Evolutionary conservation across 2,329 filamentous ascomycete species (phyloP).

Genomic region (Karstenula rhodostoma): DNA sequence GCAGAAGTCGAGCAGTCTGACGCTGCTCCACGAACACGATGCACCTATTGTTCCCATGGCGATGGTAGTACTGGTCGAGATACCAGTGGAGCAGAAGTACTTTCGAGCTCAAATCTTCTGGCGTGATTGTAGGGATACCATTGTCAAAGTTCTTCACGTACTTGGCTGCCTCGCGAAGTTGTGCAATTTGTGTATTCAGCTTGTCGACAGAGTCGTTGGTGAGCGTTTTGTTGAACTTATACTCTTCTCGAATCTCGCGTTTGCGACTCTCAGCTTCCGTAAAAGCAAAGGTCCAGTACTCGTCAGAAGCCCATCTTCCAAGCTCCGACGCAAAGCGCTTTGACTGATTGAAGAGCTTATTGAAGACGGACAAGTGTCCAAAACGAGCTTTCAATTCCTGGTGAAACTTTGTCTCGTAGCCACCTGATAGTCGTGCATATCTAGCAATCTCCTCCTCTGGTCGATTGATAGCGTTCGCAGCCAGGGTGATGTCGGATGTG

Average conservation of each 20-base stretch:
- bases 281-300: conserved; percentile 77
- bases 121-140: conserved; percentile 46
- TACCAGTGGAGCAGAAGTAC: conserved; percentile 69
- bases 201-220: conserved; percentile 41
- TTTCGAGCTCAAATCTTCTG: conserved; percentile 72
- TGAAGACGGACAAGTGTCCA: conserved; percentile 61
- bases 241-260: conserved; percentile 65
- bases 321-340: conserved; percentile 69
- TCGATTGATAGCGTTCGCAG: conserved; percentile 66
- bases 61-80: conserved; percentile 69
- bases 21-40: conserved; percentile 88
- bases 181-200: conserved; percentile 62
- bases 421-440: conserved; percentile 62
- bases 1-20: conserved; percentile 77
- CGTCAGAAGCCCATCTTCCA: conserved; percentile 85
- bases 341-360: conserved; percentile 67
- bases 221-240: conserved; percentile 40
- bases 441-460: conserved; percentile 67
- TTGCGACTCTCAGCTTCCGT: conserved; percentile 68
- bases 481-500: conserved; percentile 66
- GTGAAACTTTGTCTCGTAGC: conserved; percentile 72
- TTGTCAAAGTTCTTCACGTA: conserved; percentile 65
- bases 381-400: conserved; percentile 62
- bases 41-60: conserved; percentile 68
- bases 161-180: conserved; percentile 66